These are phyloP conservation scores for Wickerhamiella bombiphila DNA, from an alignment of 805 yeast genomes.

Conservation along the genomic window DNA sequence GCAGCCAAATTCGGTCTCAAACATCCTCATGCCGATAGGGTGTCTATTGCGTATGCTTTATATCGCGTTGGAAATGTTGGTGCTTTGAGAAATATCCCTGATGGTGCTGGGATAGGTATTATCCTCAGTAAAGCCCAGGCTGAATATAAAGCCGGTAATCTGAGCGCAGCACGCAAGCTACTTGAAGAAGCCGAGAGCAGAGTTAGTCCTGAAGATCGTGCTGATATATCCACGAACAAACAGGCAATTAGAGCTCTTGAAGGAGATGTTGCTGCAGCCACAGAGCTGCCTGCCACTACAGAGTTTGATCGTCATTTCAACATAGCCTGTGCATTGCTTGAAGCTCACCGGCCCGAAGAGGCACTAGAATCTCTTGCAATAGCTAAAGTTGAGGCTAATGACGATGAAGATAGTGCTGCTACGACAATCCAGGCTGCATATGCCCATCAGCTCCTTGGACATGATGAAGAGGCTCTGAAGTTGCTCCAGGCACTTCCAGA, in stretches of 20 bases:
- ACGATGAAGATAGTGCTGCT: slow-evolving; percentile 32
- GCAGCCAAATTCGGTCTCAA: slow-evolving; percentile 28
- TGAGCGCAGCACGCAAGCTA: slow-evolving; percentile 29
- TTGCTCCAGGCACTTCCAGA: slow-evolving; percentile 24
- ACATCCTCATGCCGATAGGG: neutral
- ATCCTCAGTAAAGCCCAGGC: slow-evolving; percentile 40
- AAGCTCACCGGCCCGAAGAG: slow-evolving; percentile 26
- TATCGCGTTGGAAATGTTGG: slow-evolving; percentile 40
- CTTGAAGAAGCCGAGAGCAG: slow-evolving; percentile 24
- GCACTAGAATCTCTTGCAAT: slow-evolving; percentile 32
- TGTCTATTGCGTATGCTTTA: slow-evolving; percentile 35
- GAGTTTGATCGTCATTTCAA: slow-evolving; percentile 51
- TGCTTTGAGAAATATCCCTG: slow-evolving; percentile 17
- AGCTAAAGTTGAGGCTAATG: slow-evolving; percentile 31
- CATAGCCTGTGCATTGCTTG: slow-evolving; percentile 36
- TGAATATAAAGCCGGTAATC: slow-evolving; percentile 34
- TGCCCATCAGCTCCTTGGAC: slow-evolving; percentile 21
- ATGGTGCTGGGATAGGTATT: slow-evolving; percentile 18
- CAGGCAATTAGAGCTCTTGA: slow-evolving; percentile 32
- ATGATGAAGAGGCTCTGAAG: slow-evolving; percentile 23
- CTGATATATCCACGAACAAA: slow-evolving; percentile 47
- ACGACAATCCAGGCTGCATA: slow-evolving; percentile 49
- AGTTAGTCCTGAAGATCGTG: slow-evolving; percentile 30
- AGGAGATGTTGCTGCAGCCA: slow-evolving; percentile 12
- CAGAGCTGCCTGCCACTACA: neutral